Percentiles rank a stretch among this genome's conserved stretches.
These are phyloP conservation scores for Saccharomyces hybrid DNA, from an alignment of 1,139 yeast species.

Conservation along the genomic window DNA sequence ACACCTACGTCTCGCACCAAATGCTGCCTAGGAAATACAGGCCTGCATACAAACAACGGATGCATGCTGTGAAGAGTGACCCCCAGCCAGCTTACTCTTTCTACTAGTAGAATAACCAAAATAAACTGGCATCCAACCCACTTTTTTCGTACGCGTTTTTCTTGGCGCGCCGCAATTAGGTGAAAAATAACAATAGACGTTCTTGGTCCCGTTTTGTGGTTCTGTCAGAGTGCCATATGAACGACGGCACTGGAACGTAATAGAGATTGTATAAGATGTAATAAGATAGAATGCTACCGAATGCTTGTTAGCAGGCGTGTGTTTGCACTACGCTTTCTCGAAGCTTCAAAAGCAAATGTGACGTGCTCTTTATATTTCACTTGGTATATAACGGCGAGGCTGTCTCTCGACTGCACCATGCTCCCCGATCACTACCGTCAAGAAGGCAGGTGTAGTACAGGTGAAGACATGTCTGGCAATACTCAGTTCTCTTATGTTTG, in stretches of 20 bases:
- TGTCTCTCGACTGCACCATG: too few relatives aligned
- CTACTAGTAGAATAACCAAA: background rate
- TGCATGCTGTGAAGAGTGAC: background rate
- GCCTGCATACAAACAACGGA: background rate
- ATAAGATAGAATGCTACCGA: background rate
- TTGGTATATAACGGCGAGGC: background rate
- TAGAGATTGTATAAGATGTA: background rate
- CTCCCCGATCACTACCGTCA: too few relatives aligned
- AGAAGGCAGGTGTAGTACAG: background rate
- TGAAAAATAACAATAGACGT: background rate
- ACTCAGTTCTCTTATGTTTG: background rate
- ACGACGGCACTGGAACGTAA: background rate
- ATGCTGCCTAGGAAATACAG: background rate
- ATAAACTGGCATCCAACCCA: background rate
- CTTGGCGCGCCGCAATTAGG: background rate
- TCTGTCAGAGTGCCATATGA: background rate
- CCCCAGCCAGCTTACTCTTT: background rate
- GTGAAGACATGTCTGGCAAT: background rate
- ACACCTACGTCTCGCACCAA: background rate
- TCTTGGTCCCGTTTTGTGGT: background rate
- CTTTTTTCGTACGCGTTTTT: background rate
- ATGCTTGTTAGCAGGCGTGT: background rate
- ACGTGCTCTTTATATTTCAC: background rate
- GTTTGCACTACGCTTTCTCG: background rate
- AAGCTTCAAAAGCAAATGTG: background rate